These are phyloP conservation scores for Sonneratia alba DNA, from an alignment of 345 rosid genomes.

Conservation along the genomic window DNA sequence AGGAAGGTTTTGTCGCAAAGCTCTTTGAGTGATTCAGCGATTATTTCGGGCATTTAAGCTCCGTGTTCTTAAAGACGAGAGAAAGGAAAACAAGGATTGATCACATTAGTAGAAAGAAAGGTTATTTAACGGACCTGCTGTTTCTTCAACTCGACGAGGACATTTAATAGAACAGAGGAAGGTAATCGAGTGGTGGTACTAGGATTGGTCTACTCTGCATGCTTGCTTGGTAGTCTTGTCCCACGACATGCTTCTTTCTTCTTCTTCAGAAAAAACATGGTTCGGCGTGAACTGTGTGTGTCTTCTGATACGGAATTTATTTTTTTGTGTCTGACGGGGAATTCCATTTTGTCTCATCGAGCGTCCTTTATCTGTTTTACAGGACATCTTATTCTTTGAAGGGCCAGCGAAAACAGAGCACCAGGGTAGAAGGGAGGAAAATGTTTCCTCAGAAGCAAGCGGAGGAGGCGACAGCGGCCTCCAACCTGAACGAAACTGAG, in stretches of 20 bases:
- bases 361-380: conserved; percentile 19
- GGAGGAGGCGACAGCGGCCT: conserved; percentile 66
- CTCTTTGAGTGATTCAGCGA: too few relatives aligned
- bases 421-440: conserved; percentile 9
- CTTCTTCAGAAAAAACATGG: not conserved
- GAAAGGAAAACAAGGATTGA: not conserved
- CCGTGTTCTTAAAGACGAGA: not conserved
- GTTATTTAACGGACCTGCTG: not conserved
- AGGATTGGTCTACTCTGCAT: too few relatives aligned
- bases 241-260: too few relatives aligned
- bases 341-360: conserved; percentile 6
- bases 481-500: conserved; percentile 47
- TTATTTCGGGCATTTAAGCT: too few relatives aligned
- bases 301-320: conserved; percentile 5
- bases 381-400: not conserved
- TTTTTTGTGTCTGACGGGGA: conserved; percentile 19
- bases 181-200: not conserved
- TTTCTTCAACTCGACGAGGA: not conserved
- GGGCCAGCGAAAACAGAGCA: not conserved
- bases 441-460: conserved; percentile 87
- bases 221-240: too few relatives aligned
- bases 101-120: not conserved
- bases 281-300: conserved; percentile 11
- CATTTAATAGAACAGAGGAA: not conserved
- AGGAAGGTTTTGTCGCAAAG: not conserved